Evolutionary conservation across 2,329 filamentous ascomycete species (phyloP).

Genomic region (Ophiostoma piceae): DNA sequence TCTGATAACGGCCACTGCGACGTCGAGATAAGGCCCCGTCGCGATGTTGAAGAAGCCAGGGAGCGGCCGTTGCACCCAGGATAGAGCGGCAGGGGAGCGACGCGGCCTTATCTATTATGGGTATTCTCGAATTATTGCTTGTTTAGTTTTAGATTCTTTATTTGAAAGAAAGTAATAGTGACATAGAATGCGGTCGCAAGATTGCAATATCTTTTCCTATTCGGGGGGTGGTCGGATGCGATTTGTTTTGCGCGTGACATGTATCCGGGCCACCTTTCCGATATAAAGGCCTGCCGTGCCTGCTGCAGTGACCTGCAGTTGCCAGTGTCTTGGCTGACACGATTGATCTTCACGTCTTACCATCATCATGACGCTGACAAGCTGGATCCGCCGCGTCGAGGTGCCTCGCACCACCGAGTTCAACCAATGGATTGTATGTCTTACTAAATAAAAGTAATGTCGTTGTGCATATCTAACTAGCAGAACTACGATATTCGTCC

Average conservation of each 20-base stretch:
- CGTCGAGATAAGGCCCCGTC: constrained; percentile 2
- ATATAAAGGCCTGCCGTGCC: background rate
- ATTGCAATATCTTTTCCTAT: background rate
- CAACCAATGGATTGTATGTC: constrained; percentile 14
- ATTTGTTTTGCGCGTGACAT: background rate
- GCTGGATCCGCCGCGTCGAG: constrained; percentile 12
- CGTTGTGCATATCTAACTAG: background rate
- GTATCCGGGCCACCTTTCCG: background rate
- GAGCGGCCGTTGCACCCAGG: background rate
- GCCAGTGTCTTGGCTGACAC: background rate
- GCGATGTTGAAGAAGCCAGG: constrained; percentile 1
- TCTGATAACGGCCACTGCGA: background rate
- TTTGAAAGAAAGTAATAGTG: background rate
- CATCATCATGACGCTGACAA: constrained; percentile 7
- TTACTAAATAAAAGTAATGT: background rate
- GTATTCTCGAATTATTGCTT: background rate
- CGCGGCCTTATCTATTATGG: constrained; percentile 7
- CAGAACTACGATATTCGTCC: constrained; percentile 14
- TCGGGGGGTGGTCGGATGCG: background rate
- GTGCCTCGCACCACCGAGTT: constrained; percentile 12
- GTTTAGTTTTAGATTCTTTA: background rate
- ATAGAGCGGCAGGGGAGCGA: background rate
- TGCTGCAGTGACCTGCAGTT: background rate
- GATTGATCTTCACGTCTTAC: background rate
- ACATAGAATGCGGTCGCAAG: background rate